Evolutionary conservation across 805 yeast genomes (phyloP), one percentile per base, ranked within the genome.

Genomic region (Lachancea fermentati): DNA sequence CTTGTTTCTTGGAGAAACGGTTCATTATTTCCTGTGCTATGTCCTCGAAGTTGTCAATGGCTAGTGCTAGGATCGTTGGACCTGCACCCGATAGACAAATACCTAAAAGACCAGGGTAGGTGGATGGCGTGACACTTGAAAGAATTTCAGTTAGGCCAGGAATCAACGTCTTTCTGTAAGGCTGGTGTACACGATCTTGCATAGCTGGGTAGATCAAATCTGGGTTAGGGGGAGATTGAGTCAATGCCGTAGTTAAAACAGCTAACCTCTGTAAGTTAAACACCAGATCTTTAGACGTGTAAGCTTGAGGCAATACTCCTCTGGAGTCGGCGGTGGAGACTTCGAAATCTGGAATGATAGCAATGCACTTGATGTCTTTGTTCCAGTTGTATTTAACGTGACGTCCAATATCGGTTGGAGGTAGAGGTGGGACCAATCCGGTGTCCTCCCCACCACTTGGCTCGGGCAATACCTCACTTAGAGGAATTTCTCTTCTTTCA

Each of bases 71-170:
- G 42, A 93, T 89, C 5, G 98, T 93, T 42, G 98, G 98, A 6
- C 98, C 98, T 5, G 98, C 98, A 39, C 98, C 98, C 19, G 95
- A 84, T 43, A 93, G 72, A 61, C 98, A 93, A 52, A 93, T 86
- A 38, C 98, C 98, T 43, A 93, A 72, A 35, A 89, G 71, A 3
- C 97, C 97, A 1, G 82, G 81, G 59, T 85, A 85, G 4, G 85
- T 70, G 33, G 75, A 72, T 32, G 97, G 96, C 0, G 94, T 85
- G 37, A 93, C 81, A 11, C 83, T 72, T 5, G 78, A 69, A 51
- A 93, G 72, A 36, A 93, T 86, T 46, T 85, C 87, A 8, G 82
- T 72, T 41, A 93, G 73, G 0, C 97, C 98, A 4, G 98, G 98
- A 43, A 93, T 86, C 51, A 91, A 73, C 11, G 81, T 79, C 57